Percentiles rank a stretch among this genome's conserved stretches.
Conservation (phyloP, 2,329 filamentous ascomycete genomes). For the Clarireedia sp. region DNA sequence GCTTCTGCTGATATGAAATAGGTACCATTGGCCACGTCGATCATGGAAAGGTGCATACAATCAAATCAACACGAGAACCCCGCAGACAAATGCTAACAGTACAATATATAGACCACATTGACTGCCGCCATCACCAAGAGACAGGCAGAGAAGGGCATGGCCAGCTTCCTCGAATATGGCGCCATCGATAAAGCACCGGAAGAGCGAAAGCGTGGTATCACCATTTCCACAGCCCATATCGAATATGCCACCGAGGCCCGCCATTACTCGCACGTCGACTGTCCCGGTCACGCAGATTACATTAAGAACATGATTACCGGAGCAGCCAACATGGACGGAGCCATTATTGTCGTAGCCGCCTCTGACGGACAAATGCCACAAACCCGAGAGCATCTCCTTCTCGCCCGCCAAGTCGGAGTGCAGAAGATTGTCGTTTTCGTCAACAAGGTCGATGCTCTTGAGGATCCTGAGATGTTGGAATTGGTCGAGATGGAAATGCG, state of each 20-base stretch:
- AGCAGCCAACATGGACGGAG: slow-evolving; percentile 98
- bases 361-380: slow-evolving; percentile 99
- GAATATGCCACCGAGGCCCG: slow-evolving; percentile 91
- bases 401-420: slow-evolving; percentile 96
- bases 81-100: neutral
- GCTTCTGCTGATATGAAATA: slow-evolving; percentile 30
- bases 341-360: slow-evolving; percentile 96
- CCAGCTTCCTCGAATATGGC: slow-evolving; percentile 94
- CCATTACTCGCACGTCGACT: slow-evolving; percentile 99
- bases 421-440: slow-evolving; percentile 98
- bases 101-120: slow-evolving; percentile 68
- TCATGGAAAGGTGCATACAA: slow-evolving; percentile 81
- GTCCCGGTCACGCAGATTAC: slow-evolving; percentile 99
- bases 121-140: slow-evolving; percentile 98
- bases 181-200: slow-evolving; percentile 98
- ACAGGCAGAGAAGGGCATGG: slow-evolving; percentile 88
- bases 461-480: slow-evolving; percentile 99
- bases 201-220: slow-evolving; percentile 99
- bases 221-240: slow-evolving; percentile 96
- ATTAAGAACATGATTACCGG: slow-evolving; percentile 99
- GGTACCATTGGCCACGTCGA: slow-evolving; percentile 99
- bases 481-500: slow-evolving; percentile 99
- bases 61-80: neutral
- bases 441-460: slow-evolving; percentile 97
- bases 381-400: slow-evolving; percentile 94